Evolutionary conservation across 352 stramenopile genomes (phyloP).

Genomic region (Globisporangium cystogenes): DNA sequence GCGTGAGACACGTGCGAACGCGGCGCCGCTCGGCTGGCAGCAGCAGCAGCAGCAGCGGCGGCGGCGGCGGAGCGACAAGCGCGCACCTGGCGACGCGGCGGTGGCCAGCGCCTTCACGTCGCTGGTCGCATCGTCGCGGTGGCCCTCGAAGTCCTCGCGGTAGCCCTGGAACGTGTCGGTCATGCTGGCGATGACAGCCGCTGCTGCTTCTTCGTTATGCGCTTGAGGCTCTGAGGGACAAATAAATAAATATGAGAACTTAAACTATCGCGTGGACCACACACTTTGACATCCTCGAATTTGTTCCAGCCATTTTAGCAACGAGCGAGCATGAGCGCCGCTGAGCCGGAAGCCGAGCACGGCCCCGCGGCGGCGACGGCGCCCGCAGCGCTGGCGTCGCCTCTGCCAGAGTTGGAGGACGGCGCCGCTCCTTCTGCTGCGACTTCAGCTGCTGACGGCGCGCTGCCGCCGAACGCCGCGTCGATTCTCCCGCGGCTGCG

Average conservation of each 20-base stretch:
- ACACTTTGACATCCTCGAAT: too few relatives aligned
- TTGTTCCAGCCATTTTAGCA: too few relatives aligned
- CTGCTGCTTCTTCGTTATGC: neutral
- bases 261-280: too few relatives aligned
- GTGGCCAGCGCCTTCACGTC: constrained; percentile 55
- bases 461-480: constrained; percentile 12
- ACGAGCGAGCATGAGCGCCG: constrained; percentile 1
- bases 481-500: constrained; percentile 16
- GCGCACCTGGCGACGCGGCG: constrained; percentile 20
- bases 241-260: neutral
- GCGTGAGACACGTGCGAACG: neutral
- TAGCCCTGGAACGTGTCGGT: constrained; percentile 71
- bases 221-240: neutral
- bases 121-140: constrained; percentile 59
- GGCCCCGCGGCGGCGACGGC: neutral
- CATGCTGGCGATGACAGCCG: constrained; percentile 38
- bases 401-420: neutral
- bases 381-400: neutral
- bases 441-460: too few relatives aligned
- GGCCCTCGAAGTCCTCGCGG: constrained; percentile 79
- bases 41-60: too few relatives aligned
- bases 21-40: neutral
- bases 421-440: too few relatives aligned
- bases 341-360: constrained; percentile 6
- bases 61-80: too few relatives aligned